Percentiles rank a stretch among this genome's conserved stretches.
phyloP scores from a whole-genome alignment of 2,329 filamentous ascomycete species.

The Sporothrix brunneoviolacea region DNA sequence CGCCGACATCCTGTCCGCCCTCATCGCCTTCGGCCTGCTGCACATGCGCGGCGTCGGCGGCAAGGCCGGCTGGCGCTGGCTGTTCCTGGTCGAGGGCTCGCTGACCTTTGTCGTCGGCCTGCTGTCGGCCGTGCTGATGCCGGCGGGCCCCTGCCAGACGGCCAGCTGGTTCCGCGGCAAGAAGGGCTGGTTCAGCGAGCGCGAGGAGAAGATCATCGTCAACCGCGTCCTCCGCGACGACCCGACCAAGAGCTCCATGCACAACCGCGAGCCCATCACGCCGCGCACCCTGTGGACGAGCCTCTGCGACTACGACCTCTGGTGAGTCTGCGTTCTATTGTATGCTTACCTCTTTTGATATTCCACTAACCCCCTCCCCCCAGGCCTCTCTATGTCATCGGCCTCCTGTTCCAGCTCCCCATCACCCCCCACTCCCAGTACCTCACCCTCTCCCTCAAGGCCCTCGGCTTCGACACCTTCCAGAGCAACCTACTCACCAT shows the following conservation, averaged over 20 bases:
- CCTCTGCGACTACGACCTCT: conserved; percentile 32
- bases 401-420: conserved; percentile 49
- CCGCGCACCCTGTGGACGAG: conserved; percentile 43
- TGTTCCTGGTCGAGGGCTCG: conserved; percentile 49
- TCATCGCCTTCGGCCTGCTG: conserved; percentile 35
- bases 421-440: conserved; percentile 43
- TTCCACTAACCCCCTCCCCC: too few species aligned
- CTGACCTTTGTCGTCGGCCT: conserved; percentile 43
- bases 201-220: conserved; percentile 53
- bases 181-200: conserved; percentile 54
- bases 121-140: conserved; percentile 49
- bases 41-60: conserved; percentile 33
- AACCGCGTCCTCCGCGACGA: conserved; percentile 55
- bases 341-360: too few species aligned
- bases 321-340: too few species aligned
- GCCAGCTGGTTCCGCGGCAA: conserved; percentile 46
- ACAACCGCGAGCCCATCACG: conserved; percentile 52
- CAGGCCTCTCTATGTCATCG: conserved; percentile 48
- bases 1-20: conserved; percentile 33
- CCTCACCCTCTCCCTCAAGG: conserved; percentile 51
- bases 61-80: conserved; percentile 39
- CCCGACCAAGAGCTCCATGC: conserved; percentile 53
- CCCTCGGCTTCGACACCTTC: conserved; percentile 54
- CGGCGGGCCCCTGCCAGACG: conserved; percentile 44
- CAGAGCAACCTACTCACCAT: conserved; percentile 58